These are phyloP conservation scores for Epichloe gansuensis DNA, from an alignment of 2,329 filamentous ascomycete genomes.

Conservation along the genomic window DNA sequence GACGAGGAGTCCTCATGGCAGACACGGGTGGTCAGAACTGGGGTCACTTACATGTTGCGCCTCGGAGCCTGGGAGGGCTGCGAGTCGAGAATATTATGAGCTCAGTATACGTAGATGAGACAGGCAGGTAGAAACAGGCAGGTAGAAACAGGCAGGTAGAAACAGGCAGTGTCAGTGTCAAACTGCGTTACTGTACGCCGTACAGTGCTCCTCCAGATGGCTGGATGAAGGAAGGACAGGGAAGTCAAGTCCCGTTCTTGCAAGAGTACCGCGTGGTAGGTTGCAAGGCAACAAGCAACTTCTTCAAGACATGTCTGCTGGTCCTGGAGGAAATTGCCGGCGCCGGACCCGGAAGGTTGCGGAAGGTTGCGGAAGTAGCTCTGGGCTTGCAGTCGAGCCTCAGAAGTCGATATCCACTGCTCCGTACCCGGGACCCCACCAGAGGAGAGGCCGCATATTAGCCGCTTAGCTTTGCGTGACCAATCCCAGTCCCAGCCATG, in stretches of 20 bases:
- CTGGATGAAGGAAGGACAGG: not conserved
- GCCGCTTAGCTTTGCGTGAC: not conserved
- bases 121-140: constrained; percentile 1
- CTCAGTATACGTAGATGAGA: not conserved
- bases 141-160: not conserved
- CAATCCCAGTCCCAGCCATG: not conserved
- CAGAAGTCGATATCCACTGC: not conserved
- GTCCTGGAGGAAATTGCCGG: constrained; percentile 2
- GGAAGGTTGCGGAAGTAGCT: constrained; percentile 3
- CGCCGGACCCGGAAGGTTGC: constrained; percentile 5
- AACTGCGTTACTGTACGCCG: not conserved
- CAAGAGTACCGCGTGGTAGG: constrained; percentile 14
- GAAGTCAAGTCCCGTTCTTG: constrained; percentile 10
- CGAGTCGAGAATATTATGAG: constrained; percentile 1
- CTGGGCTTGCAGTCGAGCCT: not conserved
- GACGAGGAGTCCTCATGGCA: not conserved
- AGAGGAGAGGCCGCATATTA: constrained; percentile 1
- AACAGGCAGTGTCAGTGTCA: constrained; percentile 1
- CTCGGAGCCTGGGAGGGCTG: constrained; percentile 7
- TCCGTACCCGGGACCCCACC: not conserved
- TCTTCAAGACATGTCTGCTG: constrained; percentile 6
- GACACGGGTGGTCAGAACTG: not conserved
- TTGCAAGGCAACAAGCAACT: not conserved
- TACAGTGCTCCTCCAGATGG: not conserved
- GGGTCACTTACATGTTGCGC: constrained; percentile 24